Evolutionary conservation across 176 grass and related monocot species (phyloP), one percentile per base, ranked within the genome.

Genomic region (Cenchrus americanus): DNA sequence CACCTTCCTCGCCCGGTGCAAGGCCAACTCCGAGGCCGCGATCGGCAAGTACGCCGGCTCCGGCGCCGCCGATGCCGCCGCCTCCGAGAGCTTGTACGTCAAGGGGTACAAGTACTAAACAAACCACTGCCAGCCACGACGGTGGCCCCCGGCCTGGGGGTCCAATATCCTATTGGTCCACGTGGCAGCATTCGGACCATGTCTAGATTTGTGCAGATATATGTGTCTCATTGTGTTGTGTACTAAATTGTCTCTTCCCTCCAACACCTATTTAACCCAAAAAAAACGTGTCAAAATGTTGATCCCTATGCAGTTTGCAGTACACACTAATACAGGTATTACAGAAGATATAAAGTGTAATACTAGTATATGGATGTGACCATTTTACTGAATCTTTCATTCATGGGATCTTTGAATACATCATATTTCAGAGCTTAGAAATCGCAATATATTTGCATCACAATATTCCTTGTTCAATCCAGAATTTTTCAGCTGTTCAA

Each of bases 41-140:
- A 84, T 95, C 55, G 96, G 96, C 67, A 95, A 90, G 80, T 98
- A 98, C 85, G 14, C 62, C 26, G 95, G 90, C 15, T 80, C 85
- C 21, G 83, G 49, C 18, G 76, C 73, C 0, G 78, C 82, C 0
- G 93, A 98, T 43, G 89, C 87, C 11, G 93, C 91, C 10, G 91
- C 96, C 8, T 98, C 96, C 0, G 96, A 98, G 83, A 95, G 96
- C 80, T 90, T 98, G 74, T 50, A 95, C 81, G 92, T 98, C 51
- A 87, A 91, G 58, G 96, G 89, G 0, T 98, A 98, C 89, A 98
- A 90, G 69, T 98, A 98, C 87, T 98, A 83, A 75, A 41, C 5
- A 50, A 3, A 44, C 43, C 43, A 44, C 43, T 44, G 43, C 43
- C 17, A 15, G 43, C 43, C 24, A 10, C 51, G 52, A 40, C 5